Percentiles rank a stretch among this genome's conserved stretches.
Evolutionary conservation across 2,329 filamentous ascomycete species (phyloP).

Genomic region (Aureobasidium sp.): DNA sequence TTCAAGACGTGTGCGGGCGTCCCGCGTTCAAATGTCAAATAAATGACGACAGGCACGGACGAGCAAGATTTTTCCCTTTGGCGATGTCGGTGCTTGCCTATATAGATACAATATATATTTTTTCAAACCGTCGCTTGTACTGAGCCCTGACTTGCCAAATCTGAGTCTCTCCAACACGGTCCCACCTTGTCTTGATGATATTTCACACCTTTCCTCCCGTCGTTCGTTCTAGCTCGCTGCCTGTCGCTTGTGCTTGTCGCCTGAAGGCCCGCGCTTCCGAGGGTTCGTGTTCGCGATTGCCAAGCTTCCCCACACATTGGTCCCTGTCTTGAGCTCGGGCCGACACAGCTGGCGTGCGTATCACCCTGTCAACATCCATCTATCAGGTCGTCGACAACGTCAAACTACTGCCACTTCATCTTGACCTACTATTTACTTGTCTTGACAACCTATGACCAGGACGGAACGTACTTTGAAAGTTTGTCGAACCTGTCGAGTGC

Average conservation of each 20-base stretch:
- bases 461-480: neutral
- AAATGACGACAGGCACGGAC: neutral
- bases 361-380: neutral
- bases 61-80: neutral
- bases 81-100: conserved; percentile 3
- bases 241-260: neutral
- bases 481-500: neutral
- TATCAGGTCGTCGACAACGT: neutral
- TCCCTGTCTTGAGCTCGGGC: neutral
- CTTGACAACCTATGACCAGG: neutral
- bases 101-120: too few relatives aligned
- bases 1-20: neutral
- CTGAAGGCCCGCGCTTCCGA: neutral
- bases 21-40: neutral
- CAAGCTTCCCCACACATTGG: neutral
- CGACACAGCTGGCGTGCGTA: neutral
- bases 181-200: neutral
- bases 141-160: neutral
- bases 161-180: neutral
- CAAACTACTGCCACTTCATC: neutral
- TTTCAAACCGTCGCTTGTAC: neutral
- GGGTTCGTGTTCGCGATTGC: neutral
- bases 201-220: neutral
- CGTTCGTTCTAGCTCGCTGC: neutral
- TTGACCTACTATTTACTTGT: neutral